Evolutionary conservation across 108 stramenopile species (phyloP).

Genomic region (Cyclostephanos tholiformis): DNA sequence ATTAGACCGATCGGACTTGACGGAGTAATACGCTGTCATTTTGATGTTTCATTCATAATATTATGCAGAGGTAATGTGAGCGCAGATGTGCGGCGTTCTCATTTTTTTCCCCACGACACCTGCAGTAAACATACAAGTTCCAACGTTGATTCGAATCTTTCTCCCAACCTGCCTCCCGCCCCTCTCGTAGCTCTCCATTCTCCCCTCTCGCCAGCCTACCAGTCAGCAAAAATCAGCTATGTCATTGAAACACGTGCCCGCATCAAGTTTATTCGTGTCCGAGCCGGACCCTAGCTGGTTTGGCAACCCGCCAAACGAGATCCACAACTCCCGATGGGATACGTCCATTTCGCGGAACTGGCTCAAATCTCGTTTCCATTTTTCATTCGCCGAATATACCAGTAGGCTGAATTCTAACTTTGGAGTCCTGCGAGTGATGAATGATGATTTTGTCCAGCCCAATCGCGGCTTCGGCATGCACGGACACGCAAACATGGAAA

Average conservation of each 20-base stretch:
- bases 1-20: slow-evolving; percentile 25
- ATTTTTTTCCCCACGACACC: no score
- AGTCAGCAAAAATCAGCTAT: not conserved
- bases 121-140: no score
- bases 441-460: slow-evolving; percentile 86
- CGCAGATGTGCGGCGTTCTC: not conserved
- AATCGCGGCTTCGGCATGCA: slow-evolving; percentile 78
- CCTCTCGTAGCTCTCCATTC: no score
- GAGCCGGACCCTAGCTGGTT: slow-evolving; percentile 77
- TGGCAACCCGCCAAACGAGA: slow-evolving; percentile 61
- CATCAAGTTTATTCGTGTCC: slow-evolving; percentile 58
- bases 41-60: not conserved
- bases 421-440: slow-evolving; percentile 82
- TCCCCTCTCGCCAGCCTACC: no score
- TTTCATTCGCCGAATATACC: slow-evolving; percentile 82
- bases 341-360: slow-evolving; percentile 62
- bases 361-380: slow-evolving; percentile 88
- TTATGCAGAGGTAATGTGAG: not conserved
- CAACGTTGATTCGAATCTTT: no score
- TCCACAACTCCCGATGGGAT: slow-evolving; percentile 56
- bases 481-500: slow-evolving; percentile 78
- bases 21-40: slow-evolving; percentile 30
- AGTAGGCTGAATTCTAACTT: slow-evolving; percentile 62
- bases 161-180: no score
- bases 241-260: slow-evolving; percentile 27